Base-by-base conservation (phyloP, 1,284 basidiomycete genomes). In the Naganishia sp. region DNA sequence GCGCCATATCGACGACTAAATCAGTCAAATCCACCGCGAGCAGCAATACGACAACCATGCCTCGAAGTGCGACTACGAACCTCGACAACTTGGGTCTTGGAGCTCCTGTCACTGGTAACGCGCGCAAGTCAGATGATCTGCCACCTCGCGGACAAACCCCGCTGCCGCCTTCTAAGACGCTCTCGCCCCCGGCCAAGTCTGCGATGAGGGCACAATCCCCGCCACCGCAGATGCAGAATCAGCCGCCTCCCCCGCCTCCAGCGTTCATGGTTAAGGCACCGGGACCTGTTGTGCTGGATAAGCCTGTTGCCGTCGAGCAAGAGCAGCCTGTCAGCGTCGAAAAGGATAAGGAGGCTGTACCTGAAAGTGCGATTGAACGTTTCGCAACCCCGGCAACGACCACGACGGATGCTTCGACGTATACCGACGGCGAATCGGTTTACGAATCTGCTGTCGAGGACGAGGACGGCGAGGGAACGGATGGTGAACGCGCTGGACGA, bases 371-470 rank as follows among this genome's bases (percentile, higher is more conserved):
- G 39, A 28, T 41, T 32, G 45, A 55, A 49, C 55, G 64, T 35
- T 57, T 45, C 21, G 51, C 31, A 13, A 61, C 65, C 23, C 65
- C 66, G 18, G 42, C 61, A 9, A 60, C 47, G 57, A 49, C 32
- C 28, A 41, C 11, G 25, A 18, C 50, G 17, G 50, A 52, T 13
- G 25, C 50, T 11, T 32, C 28, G 23, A 39, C 42, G n/a, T 50
- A 43, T 17, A 62, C 57, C 18, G 67, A 68, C 52, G 73, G 71
- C 6, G 73, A 70, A 17, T 73, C 71, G 43, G 69, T 80, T 31
- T 79, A 79, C 69, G 79, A 79, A 68, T 77, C 76, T 15, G 78
- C 78, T 0, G 66, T 69, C 13, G 79, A 79, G 63, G 73, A 72
- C 43, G 73, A 67, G 9, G 69, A 58, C 23, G 65, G 23, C 7